Conservation (phyloP, 2,329 filamentous ascomycete genomes). For the Sclerotinia nivalis region DNA sequence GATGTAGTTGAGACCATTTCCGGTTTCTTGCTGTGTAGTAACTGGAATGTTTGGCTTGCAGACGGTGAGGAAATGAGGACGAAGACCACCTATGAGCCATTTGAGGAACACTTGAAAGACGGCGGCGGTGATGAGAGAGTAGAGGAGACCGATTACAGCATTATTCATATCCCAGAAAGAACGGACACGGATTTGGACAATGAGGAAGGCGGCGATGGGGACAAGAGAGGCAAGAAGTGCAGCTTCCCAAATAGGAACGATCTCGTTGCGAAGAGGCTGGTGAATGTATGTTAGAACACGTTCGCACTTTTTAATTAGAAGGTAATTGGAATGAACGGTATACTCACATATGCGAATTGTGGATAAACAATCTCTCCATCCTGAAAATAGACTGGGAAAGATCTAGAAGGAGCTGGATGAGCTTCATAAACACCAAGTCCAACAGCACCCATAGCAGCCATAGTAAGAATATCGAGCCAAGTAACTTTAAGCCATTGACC, state of each 20-base stretch:
- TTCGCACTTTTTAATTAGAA: background rate
- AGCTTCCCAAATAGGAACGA: slow-evolving; percentile 70
- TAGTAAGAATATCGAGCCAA: slow-evolving; percentile 67
- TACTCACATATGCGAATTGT: slow-evolving; percentile 60
- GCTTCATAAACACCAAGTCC: slow-evolving; percentile 68
- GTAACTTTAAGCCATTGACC: slow-evolving; percentile 70
- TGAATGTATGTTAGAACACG: background rate
- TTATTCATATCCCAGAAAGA: slow-evolving; percentile 74
- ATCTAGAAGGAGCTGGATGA: slow-evolving; percentile 65
- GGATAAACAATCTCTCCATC: slow-evolving; percentile 70
- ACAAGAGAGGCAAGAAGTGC: slow-evolving; percentile 65
- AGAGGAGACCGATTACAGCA: slow-evolving; percentile 66
- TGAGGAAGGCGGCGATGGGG: slow-evolving; percentile 64
- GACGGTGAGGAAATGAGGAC: slow-evolving; percentile 71
- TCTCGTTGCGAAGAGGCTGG: slow-evolving; percentile 61
- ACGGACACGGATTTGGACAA: slow-evolving; percentile 67
- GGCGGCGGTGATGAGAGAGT: slow-evolving; percentile 68
- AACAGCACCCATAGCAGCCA: slow-evolving; percentile 64
- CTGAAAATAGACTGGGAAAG: slow-evolving; percentile 66
- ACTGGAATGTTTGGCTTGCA: slow-evolving; percentile 59
- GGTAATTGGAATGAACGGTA: slow-evolving; percentile 37
- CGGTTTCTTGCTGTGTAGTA: slow-evolving; percentile 45
- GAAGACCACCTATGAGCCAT: slow-evolving; percentile 70
- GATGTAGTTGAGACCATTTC: slow-evolving; percentile 57
- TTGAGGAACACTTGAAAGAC: slow-evolving; percentile 75